Percentiles rank a stretch among this genome's conserved stretches.
Conservation (phyloP, 495 filamentous ascomycete species). For the Hypoxylon intermedium region DNA sequence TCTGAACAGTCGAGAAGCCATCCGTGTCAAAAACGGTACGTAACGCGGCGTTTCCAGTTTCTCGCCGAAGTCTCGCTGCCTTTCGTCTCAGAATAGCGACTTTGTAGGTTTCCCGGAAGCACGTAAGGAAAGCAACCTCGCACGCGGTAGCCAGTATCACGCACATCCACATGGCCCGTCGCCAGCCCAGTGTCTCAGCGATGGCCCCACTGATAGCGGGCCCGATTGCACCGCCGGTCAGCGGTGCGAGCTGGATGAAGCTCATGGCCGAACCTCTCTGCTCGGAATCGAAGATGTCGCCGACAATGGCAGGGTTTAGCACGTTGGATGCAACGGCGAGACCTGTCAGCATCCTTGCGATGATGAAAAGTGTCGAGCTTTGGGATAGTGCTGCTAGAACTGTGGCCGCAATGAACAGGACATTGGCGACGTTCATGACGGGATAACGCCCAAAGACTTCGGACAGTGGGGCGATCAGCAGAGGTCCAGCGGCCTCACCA, state of each 20-base stretch:
- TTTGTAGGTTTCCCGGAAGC: constrained; percentile 59
- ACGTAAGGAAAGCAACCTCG: constrained; percentile 55
- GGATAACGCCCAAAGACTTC: constrained; percentile 64
- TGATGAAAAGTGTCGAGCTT: constrained; percentile 53
- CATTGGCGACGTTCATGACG: constrained; percentile 60
- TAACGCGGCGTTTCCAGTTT: constrained; percentile 51
- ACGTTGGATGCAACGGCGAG: constrained; percentile 61
- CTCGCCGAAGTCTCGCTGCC: constrained; percentile 49
- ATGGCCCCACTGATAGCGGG: constrained; percentile 67
- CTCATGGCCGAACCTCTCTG: constrained; percentile 60
- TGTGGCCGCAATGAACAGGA: constrained; percentile 57
- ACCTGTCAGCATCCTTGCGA: constrained; percentile 58
- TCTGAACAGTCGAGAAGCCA: constrained; percentile 25
- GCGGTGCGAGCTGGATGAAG: constrained; percentile 55
- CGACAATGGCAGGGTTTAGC: constrained; percentile 64
- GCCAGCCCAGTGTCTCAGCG: constrained; percentile 66
- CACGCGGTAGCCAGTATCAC: constrained; percentile 55
- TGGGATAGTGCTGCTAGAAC: constrained; percentile 52
- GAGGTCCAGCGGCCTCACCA: constrained; percentile 62
- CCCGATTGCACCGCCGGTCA: constrained; percentile 61
- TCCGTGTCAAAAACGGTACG: constrained; percentile 54
- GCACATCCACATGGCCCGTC: constrained; percentile 61
- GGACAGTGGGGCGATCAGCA: constrained; percentile 65
- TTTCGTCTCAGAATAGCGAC: constrained; percentile 55
- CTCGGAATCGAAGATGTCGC: constrained; percentile 62